These are phyloP conservation scores for Euclidium syriacum DNA, from an alignment of 345 rosid genomes.

Conservation along the genomic window DNA sequence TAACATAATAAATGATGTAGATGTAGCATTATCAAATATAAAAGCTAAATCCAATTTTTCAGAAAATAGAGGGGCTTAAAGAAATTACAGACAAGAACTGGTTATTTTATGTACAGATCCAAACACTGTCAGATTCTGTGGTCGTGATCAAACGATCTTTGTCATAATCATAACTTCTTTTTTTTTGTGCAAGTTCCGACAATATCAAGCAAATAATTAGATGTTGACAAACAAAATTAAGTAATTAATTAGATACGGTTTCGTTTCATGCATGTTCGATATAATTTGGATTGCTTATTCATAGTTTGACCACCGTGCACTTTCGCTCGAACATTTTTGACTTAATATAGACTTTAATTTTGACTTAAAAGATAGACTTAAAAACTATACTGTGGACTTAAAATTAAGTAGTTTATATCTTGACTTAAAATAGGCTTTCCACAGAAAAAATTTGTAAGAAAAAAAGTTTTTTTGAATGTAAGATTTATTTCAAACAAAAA, in stretches of 20 bases:
- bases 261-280: not conserved
- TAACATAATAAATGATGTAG: not conserved
- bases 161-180: not conserved
- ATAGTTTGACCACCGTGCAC: not conserved
- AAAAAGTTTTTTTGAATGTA: too few species aligned
- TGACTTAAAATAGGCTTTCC: too few species aligned
- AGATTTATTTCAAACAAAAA: too few species aligned
- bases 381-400: too few species aligned
- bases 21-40: not conserved
- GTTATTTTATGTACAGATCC: constrained; percentile 2
- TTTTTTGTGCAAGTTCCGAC: not conserved
- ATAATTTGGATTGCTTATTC: not conserved
- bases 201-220: not conserved
- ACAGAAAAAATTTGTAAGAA: too few species aligned
- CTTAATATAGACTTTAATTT: not conserved
- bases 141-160: constrained; percentile 14
- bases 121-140: constrained; percentile 19
- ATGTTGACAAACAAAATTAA: not conserved
- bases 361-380: too few species aligned
- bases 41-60: not conserved
- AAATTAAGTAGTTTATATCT: too few species aligned
- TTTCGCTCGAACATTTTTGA: not conserved
- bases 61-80: not conserved
- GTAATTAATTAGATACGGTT: not conserved
- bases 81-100: constrained; percentile 10